Conservation (phyloP, 345 rosid genomes). For the Geranium brycei region DNA sequence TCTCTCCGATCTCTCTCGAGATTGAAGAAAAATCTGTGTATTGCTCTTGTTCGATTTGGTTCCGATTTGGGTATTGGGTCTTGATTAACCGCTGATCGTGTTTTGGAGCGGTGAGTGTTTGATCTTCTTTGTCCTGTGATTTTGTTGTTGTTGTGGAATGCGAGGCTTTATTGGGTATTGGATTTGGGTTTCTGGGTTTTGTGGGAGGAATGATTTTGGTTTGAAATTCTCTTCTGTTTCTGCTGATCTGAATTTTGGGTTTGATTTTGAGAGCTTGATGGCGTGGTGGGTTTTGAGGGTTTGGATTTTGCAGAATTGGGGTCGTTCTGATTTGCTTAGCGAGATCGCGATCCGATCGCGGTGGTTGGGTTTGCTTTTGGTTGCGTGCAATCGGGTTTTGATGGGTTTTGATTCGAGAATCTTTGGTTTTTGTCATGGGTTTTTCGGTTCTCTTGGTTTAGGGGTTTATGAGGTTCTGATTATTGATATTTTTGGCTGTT, state of each 20-base stretch:
- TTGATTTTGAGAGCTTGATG: not conserved
- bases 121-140: not conserved
- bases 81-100: not conserved
- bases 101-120: not conserved
- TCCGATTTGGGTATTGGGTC: not conserved
- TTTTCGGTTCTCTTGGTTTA: not conserved
- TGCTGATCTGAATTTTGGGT: not conserved
- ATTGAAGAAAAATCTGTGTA: no score
- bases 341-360: not conserved
- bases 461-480: not conserved
- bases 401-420: not conserved
- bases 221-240: not conserved
- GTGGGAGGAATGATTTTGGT: not conserved
- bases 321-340: not conserved
- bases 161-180: not conserved
- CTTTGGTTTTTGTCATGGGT: not conserved
- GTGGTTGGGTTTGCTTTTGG: not conserved
- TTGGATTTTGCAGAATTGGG: not conserved
- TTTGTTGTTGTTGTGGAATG: not conserved
- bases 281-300: not conserved
- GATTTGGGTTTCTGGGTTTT: not conserved
- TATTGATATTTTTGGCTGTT: not conserved
- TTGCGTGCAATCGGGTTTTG: not conserved
- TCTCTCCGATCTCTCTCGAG: not conserved
- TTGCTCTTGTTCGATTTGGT: not conserved